phyloP scores from a whole-genome alignment of 306 rosid species.

The Alnus glutinosa region DNA sequence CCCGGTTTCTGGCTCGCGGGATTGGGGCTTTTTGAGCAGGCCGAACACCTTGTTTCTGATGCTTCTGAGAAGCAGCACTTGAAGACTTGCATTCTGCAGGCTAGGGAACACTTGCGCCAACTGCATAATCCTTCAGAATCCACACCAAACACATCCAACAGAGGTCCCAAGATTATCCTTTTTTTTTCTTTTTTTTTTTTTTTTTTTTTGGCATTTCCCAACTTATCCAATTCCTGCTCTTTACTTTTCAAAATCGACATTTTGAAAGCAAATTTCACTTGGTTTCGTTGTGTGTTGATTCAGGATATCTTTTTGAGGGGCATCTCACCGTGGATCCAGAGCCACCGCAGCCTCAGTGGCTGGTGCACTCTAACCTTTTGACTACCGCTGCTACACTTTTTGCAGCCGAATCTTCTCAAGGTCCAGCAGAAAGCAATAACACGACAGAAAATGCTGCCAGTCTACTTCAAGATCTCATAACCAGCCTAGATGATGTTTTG shows the following conservation, averaged over 20 bases:
- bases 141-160: slow-evolving; percentile 33
- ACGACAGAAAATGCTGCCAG: slow-evolving; percentile 40
- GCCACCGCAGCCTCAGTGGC: slow-evolving; percentile 92
- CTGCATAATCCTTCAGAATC: slow-evolving; percentile 47
- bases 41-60: slow-evolving; percentile 50
- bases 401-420: slow-evolving; percentile 65
- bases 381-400: slow-evolving; percentile 68
- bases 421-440: slow-evolving; percentile 34
- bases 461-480: slow-evolving; percentile 65
- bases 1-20: slow-evolving; percentile 92
- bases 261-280: neutral
- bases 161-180: slow-evolving; percentile 43
- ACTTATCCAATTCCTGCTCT: slow-evolving; percentile 7
- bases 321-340: slow-evolving; percentile 91
- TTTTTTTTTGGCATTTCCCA: neutral
- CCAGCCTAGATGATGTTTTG: slow-evolving; percentile 62
- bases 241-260: neutral
- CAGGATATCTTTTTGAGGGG: slow-evolving; percentile 95
- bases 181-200: neutral
- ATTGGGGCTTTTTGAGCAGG: slow-evolving; percentile 67
- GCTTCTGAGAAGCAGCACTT: slow-evolving; percentile 58
- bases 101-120: slow-evolving; percentile 64
- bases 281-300: slow-evolving; percentile 11
- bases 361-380: slow-evolving; percentile 77
- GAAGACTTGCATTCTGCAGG: slow-evolving; percentile 62